phyloP scores from a whole-genome alignment of 257 asterid species.

The Ilex aquifolium region DNA sequence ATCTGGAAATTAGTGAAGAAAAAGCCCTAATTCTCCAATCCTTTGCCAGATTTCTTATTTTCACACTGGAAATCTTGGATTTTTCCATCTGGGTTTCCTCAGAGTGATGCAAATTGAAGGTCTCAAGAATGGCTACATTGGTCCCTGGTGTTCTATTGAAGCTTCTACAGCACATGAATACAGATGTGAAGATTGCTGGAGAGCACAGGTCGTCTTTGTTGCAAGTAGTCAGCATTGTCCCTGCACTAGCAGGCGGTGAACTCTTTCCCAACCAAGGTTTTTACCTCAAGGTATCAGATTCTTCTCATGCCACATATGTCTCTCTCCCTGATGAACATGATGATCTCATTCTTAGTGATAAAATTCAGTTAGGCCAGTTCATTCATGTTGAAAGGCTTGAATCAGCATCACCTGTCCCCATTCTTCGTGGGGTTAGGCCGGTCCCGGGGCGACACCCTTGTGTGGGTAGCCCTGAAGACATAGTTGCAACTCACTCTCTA shows the following conservation, averaged over 20 bases:
- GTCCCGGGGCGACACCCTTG: slow-evolving; percentile 95
- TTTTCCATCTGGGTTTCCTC: slow-evolving; percentile 26
- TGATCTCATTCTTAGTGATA: slow-evolving; percentile 87
- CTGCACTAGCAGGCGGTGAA: slow-evolving; percentile 95
- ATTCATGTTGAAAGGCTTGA: slow-evolving; percentile 90
- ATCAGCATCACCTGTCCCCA: slow-evolving; percentile 93
- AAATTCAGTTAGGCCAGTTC: slow-evolving; percentile 93
- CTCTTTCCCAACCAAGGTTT: slow-evolving; percentile 92
- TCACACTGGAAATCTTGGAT: slow-evolving; percentile 14
- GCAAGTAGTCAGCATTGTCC: slow-evolving; percentile 94
- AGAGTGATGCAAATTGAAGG: slow-evolving; percentile 33
- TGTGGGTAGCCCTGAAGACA: slow-evolving; percentile 90
- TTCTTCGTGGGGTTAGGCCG: slow-evolving; percentile 75
- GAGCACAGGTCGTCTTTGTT: slow-evolving; percentile 90
- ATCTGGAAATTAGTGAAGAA: no score
- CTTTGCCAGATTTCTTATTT: slow-evolving; percentile 5
- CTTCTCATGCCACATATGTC: slow-evolving; percentile 95
- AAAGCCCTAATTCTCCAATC: neutral
- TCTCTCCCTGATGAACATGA: slow-evolving; percentile 91
- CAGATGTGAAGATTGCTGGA: slow-evolving; percentile 91
- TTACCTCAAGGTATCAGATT: slow-evolving; percentile 95
- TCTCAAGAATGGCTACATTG: slow-evolving; percentile 65
- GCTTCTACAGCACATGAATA: slow-evolving; percentile 96
- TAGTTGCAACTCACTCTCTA: slow-evolving; percentile 81
- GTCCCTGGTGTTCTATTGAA: slow-evolving; percentile 90